A percentile compares a stretch with the other conserved stretches of the same genome.
Conservation (phyloP, 2,329 filamentous ascomycete species). For the Verticillium zaregamsianum region DNA sequence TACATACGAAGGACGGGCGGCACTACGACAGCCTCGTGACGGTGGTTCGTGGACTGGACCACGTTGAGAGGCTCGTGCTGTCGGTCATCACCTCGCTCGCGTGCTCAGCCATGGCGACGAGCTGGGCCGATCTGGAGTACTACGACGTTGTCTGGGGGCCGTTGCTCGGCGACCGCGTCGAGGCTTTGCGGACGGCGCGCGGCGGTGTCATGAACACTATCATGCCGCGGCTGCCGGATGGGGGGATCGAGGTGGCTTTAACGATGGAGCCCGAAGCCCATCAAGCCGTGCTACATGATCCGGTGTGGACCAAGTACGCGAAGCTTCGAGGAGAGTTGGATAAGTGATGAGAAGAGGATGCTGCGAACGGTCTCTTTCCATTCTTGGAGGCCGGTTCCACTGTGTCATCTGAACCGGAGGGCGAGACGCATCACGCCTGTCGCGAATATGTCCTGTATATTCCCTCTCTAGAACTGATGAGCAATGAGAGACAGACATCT, state of each 20-base stretch:
- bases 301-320: slow-evolving; percentile 7
- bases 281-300: slow-evolving; percentile 4
- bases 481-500: no score
- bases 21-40: background rate
- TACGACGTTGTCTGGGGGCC: slow-evolving; percentile 5
- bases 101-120: slow-evolving; percentile 2
- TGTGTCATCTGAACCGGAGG: no score
- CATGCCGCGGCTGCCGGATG: slow-evolving; percentile 3
- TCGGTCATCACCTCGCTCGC: background rate
- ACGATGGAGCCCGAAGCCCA: slow-evolving; percentile 3
- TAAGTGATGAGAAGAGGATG: background rate
- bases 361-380: background rate
- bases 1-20: background rate
- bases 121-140: slow-evolving; percentile 3
- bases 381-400: no score
- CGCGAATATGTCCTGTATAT: no score
- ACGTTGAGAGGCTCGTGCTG: slow-evolving; percentile 2
- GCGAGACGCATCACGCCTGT: no score
- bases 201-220: slow-evolving; percentile 6
- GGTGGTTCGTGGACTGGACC: slow-evolving; percentile 1
- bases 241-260: slow-evolving; percentile 5
- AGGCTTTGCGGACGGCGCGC: slow-evolving; percentile 1
- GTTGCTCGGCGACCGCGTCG: background rate
- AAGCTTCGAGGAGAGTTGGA: background rate
- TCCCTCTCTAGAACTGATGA: no score